Percentiles rank a stretch among this genome's conserved stretches.
Evolutionary conservation across 1,284 basidiomycete species (phyloP).

Genomic region (Irpex sp.): DNA sequence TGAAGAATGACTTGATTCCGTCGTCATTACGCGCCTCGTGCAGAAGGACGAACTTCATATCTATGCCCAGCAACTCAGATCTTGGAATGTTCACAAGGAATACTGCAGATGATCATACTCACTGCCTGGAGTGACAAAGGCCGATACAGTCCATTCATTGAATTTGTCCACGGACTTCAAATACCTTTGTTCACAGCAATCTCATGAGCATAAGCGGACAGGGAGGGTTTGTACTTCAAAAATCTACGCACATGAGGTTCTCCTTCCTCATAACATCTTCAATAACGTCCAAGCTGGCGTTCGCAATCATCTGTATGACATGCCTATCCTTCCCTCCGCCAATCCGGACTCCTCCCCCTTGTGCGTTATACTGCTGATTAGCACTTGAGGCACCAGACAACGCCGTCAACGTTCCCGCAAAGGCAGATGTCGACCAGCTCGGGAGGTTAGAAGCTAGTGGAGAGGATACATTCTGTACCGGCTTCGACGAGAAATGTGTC

Average conservation of each 20-base stretch:
- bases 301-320: conserved; percentile 96
- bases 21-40: conserved; percentile 97
- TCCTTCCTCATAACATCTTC: conserved; percentile 89
- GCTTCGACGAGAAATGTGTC: conserved; percentile 75
- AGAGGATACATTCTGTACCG: conserved; percentile 52
- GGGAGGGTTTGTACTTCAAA: background rate
- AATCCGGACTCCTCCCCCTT: conserved; percentile 54
- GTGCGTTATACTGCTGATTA: conserved; percentile 54
- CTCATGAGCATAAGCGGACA: background rate
- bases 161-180: conserved; percentile 91
- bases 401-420: conserved; percentile 82
- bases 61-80: conserved; percentile 34
- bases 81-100: conserved; percentile 6
- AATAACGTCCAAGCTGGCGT: conserved; percentile 87
- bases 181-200: conserved; percentile 37
- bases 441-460: conserved; percentile 77
- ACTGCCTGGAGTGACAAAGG: conserved; percentile 93
- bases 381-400: conserved; percentile 78
- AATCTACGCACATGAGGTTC: conserved; percentile 69
- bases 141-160: conserved; percentile 96
- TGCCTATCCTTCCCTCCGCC: conserved; percentile 80
- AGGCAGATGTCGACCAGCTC: conserved; percentile 83
- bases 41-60: conserved; percentile 87
- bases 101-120: conserved; percentile 30
- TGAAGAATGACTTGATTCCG: conserved; percentile 86